Percentiles rank a stretch among this genome's conserved stretches.
These are phyloP conservation scores for Penicillium goetzii DNA, from an alignment of 495 filamentous ascomycete species.

Conservation along the genomic window DNA sequence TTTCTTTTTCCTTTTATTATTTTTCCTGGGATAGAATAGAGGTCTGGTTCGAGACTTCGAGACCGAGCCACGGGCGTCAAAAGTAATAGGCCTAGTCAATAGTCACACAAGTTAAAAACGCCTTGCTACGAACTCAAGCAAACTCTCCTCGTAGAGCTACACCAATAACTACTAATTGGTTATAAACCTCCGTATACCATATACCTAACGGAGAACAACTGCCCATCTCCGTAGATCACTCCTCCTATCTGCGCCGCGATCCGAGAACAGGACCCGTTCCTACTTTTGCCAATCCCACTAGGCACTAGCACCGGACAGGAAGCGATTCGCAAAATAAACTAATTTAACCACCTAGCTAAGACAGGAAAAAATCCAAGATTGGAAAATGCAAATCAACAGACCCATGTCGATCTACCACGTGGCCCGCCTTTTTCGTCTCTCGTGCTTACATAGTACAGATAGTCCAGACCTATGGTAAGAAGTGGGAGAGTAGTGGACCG, in stretches of 20 bases:
- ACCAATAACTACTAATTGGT: no score
- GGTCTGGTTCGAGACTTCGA: no score
- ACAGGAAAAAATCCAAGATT: not conserved
- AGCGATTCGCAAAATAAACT: constrained; percentile 8
- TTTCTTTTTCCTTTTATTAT: not conserved
- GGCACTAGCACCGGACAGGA: constrained; percentile 2
- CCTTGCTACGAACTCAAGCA: not conserved
- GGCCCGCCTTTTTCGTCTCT: constrained; percentile 10
- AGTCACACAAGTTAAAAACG: no score
- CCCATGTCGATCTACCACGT: constrained; percentile 35
- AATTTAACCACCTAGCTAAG: not conserved
- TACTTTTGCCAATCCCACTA: not conserved
- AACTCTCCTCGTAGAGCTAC: no score
- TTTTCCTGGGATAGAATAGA: not conserved
- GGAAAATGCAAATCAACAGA: constrained; percentile 2
- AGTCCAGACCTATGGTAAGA: not conserved
- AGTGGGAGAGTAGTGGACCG: no score
- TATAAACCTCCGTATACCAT: no score
- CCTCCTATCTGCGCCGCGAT: not conserved
- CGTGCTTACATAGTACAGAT: not conserved
- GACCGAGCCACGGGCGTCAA: not conserved
- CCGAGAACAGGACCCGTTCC: not conserved
- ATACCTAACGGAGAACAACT: not conserved
- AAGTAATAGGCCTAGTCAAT: not conserved
- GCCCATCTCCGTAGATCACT: not conserved